Evolutionary conservation across 164 flowering plant species (phyloP).

Genomic region (Stephania japonica): DNA sequence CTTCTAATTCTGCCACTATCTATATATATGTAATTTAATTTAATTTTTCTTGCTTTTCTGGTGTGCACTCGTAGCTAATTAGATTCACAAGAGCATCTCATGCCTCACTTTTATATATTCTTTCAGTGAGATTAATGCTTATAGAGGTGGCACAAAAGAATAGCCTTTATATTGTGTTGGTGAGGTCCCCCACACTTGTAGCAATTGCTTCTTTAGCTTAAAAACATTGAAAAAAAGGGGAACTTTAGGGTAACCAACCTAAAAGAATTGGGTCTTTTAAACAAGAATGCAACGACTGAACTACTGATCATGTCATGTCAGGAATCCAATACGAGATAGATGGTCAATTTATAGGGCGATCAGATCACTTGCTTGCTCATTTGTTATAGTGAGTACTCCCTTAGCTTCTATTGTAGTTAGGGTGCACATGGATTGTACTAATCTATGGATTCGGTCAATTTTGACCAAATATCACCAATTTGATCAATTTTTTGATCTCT

Average conservation of each 20-base stretch:
- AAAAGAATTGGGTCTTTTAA: not conserved
- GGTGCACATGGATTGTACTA: too few species aligned
- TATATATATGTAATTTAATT: too few species aligned
- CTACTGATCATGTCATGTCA: not conserved
- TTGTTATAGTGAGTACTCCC: not conserved
- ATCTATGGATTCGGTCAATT: too few species aligned
- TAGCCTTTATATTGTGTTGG: not conserved
- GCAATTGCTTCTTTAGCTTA: not conserved
- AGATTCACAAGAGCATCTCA: constrained; percentile 2
- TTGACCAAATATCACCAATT: too few species aligned
- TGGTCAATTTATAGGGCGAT: not conserved
- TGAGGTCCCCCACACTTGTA: not conserved
- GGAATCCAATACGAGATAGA: not conserved
- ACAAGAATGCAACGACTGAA: not conserved
- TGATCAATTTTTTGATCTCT: too few species aligned
- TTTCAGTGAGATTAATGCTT: not conserved
- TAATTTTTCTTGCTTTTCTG: not conserved
- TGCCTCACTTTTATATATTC: not conserved
- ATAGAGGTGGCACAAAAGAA: not conserved
- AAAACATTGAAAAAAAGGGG: not conserved
- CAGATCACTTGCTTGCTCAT: not conserved
- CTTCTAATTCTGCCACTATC: too few species aligned
- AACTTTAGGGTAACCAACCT: not conserved
- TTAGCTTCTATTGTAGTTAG: not conserved
- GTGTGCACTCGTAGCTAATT: not conserved